Base-by-base conservation (phyloP, 352 stramenopile species). In the Elongisporangium undulatum region DNA sequence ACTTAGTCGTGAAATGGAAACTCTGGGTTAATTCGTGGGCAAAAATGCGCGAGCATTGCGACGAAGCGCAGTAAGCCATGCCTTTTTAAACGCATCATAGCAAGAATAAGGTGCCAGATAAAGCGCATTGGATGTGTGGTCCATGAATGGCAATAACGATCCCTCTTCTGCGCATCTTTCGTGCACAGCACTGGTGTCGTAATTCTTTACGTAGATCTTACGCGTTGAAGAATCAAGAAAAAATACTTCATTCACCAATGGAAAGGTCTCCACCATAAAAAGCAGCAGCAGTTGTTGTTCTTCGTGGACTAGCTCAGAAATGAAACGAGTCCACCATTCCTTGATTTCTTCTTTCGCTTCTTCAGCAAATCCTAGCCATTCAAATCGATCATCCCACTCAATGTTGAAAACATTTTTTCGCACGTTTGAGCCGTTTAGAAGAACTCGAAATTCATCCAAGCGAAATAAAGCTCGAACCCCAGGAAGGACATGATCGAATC, bases 251-350 rank as follows among this genome's bases (percentile, higher is more conserved):
- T 77, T 84, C 23, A 72, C 68, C 6, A 69, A 52, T 20, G 74
- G 55, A 12, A 78, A 84, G 16, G 79, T 84, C 17, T 66, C 69
- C 3, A 70, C 65, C 66, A 90, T 75, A 56, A 77, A 79, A 22
- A 91, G 49, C 48, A 89, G 61, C 9, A 90, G 9, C 48, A 83
- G 62, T 38, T 85, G 74, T 49, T 79, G 76, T 53, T 91, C 82
- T 48, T 91, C 79, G 0, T 81, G 39, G 4, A 85, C 74, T 15
- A 91, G 69, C 34, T 89, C 79, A 1, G 23, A 69, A 16, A 85
- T 65, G 16, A 89, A 53, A 16, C 79, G 75, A 49, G 65, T 64
- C 57, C 77, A 68, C 82, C 79, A 91, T 29, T 16, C 29, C 24
- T 24, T 39, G 10, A 22, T 52, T 20, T 53, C 4, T 20, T 53